Evolutionary conservation across 441 rosid species (phyloP).

Genomic region (California macrophylla): DNA sequence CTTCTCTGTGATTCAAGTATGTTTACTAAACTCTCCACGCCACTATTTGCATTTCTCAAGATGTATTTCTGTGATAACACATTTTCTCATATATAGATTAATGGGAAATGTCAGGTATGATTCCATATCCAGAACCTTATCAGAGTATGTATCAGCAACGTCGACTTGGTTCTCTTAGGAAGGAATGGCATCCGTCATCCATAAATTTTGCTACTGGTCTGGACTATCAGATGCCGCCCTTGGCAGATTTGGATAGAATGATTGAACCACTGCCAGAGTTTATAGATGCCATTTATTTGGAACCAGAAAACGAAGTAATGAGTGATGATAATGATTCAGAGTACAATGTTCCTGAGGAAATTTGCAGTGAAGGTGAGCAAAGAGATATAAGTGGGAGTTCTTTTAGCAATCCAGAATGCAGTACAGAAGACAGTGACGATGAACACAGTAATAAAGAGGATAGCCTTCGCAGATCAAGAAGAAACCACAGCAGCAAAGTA

Average conservation of each 20-base stretch:
- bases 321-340: conserved; percentile 67
- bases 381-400: conserved; percentile 40
- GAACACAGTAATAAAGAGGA: conserved; percentile 35
- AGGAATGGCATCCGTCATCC: conserved; percentile 56
- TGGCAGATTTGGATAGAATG: conserved; percentile 63
- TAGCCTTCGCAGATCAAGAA: conserved; percentile 44
- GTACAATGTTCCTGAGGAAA: conserved; percentile 52
- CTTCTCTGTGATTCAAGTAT: conserved; percentile 66
- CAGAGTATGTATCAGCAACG: conserved; percentile 66
- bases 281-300: conserved; percentile 64
- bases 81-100: conserved; percentile 16
- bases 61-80: conserved; percentile 19
- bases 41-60: conserved; percentile 16
- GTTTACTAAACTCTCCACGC: conserved; percentile 12
- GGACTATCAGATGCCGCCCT: conserved; percentile 63
- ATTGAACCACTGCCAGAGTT: conserved; percentile 67
- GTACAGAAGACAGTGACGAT: conserved; percentile 46
- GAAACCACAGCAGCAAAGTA: conserved; percentile 39
- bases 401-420: conserved; percentile 50
- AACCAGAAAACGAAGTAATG: conserved; percentile 55
- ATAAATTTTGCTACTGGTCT: conserved; percentile 52
- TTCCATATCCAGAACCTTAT: conserved; percentile 76
- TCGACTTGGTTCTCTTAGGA: conserved; percentile 65
- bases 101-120: conserved; percentile 46
- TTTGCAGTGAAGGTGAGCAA: conserved; percentile 48